phyloP scores from a whole-genome alignment of 2,329 filamentous ascomycete genomes.

The Alternaria triticina region DNA sequence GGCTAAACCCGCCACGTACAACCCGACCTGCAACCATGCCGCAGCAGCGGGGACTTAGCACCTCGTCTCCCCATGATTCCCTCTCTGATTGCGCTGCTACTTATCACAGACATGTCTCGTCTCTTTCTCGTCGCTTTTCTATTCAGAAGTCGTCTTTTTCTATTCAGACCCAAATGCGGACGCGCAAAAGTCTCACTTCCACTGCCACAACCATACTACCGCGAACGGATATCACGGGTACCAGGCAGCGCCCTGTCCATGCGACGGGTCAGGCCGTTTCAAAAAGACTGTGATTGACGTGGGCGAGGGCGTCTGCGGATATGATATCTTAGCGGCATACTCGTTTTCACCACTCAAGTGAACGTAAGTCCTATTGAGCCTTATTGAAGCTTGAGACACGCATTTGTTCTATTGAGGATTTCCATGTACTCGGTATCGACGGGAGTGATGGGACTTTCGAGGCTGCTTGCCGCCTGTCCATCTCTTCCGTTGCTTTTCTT shows the following conservation, averaged over 20 bases:
- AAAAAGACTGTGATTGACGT: slow-evolving; percentile 1
- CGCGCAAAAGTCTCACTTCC: slow-evolving; percentile 21
- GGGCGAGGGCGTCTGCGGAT: slow-evolving; percentile 2
- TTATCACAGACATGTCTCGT: slow-evolving; percentile 21
- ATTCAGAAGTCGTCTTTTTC: slow-evolving; percentile 32
- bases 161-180: slow-evolving; percentile 45
- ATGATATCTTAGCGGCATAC: not conserved
- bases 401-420: slow-evolving; percentile 8
- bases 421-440: not conserved
- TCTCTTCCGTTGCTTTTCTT: not conserved
- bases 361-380: slow-evolving; percentile 27
- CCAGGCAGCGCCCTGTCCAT: not conserved
- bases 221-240: not conserved
- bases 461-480: not conserved
- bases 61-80: not conserved
- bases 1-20: slow-evolving; percentile 2
- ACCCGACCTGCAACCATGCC: slow-evolving; percentile 2
- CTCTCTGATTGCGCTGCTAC: not conserved
- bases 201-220: slow-evolving; percentile 13
- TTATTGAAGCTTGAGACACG: slow-evolving; percentile 32
- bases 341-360: slow-evolving; percentile 21
- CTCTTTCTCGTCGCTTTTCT: slow-evolving; percentile 15
- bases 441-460: not conserved
- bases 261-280: slow-evolving; percentile 11
- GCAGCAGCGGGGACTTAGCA: not conserved